Evolutionary conservation across 257 asterid species (phyloP), one percentile per base, ranked within the genome.

Genomic region (Przewalskia tangutica): DNA sequence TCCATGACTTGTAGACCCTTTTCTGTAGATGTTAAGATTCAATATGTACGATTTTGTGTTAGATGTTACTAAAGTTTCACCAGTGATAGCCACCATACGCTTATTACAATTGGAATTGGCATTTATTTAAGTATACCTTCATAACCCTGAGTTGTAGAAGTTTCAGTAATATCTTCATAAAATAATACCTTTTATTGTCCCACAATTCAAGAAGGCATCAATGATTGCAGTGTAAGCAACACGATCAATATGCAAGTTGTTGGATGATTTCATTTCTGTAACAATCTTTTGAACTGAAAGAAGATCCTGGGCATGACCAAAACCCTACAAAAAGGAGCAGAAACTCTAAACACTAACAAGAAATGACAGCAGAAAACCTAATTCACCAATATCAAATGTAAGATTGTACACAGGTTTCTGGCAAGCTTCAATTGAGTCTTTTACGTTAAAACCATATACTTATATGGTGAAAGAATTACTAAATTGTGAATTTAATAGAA

Each of bases 201-300:
- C 96, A 81, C 92, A 91, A 40, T 84, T 88, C 67, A 91, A 88
- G 60, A 91, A 85, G 32, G 94, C 92, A 77, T 91, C 95, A 73
- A 89, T 79, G 73, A 83, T 88, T 14, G 86, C 87, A 59, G 92
- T 89, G 88, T 91, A 91, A 32, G 94, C 96, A 81, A 91, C 91
- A 81, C 96, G 96, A 78, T 91, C 96, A 5, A 91, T 87, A 77
- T 64, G 83, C 84, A 88, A 62, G 64, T 83, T 85, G 77, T 77
- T 40, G 86, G 81, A 78, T 77, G 90, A 85, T 83, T 90, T 91
- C 92, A 91, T 89, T 86, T 91, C 96, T 70, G 76, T 82, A 85
- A 89, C 76, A 82, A 91, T 84, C 88, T 85, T 87, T 59, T 85
- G 77, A 18, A 89, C 84, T 12, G 88, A 86, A 79, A 38, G 16